Base-by-base conservation (phyloP, 169 alveolate species). In the Cardiosporidium cionae region DNA sequence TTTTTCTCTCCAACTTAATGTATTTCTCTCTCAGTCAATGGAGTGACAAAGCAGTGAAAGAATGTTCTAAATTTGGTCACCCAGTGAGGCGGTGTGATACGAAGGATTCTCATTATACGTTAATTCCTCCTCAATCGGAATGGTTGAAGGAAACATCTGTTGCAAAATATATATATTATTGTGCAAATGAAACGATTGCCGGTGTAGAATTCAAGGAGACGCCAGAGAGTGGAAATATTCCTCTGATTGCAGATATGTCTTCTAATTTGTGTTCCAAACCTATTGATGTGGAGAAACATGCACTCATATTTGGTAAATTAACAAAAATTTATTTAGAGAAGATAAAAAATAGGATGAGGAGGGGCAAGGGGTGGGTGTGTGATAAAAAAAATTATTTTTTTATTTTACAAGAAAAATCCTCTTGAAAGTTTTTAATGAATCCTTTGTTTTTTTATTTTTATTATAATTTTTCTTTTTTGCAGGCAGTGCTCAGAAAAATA, bases 161-260 rank as follows among this genome's bases (percentile, higher is more conserved):
- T 22, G 82, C 83, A 1, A 83, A 87, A 35, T 89, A 84, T 78
- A 68, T 89, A 75, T 88, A 82, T 66, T 89, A 84, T 72, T 87
- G 92, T 71, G 83, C 72, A 73, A 87, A 89, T 68, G 94, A 89
- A 78, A 87, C 94, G 9, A 81, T 85, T 44, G 73, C 84, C 28
- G 94, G 94, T 29, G 72, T 89, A 44, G 93, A 86, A 69, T 67
- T 85, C 44, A 33, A 65, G 22, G n/a, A 23, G 16, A 68, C 84
- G 28, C 82, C 84, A 66, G 82, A 82, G 27, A 66, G 52, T 35
- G 84, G 70, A 6, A 25, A 4, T 29, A 33, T 1, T 7, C 72
- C 5, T 23, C 74, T 86, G 7, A 81, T 78, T 22, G 68, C 65
- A 2, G 93, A 87, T 69, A 74, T 85, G 83, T 52, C 83, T n/a